Conservation (phyloP, 768 basidiomycete genomes). For the Leccinum boreale region DNA sequence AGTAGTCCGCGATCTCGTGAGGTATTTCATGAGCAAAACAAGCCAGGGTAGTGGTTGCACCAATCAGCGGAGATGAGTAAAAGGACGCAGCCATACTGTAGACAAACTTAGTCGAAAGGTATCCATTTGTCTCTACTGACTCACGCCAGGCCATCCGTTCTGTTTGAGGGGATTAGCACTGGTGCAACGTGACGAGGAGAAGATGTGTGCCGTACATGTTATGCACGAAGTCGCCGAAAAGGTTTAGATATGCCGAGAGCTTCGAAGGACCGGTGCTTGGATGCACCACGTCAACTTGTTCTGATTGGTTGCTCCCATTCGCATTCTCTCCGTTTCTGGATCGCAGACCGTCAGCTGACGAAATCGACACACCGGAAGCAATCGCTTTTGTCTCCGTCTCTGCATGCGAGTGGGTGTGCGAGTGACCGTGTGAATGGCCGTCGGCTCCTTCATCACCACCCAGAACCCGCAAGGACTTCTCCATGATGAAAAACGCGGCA, state of each 20-base stretch:
- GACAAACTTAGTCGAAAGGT: constrained; percentile 1
- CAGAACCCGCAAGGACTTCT: constrained; percentile 84
- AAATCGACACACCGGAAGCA: constrained; percentile 46
- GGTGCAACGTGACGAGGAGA: constrained; percentile 10
- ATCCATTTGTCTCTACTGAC: constrained; percentile 29
- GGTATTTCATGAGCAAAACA: constrained; percentile 96
- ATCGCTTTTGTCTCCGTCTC: constrained; percentile 30
- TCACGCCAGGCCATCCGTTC: constrained; percentile 91
- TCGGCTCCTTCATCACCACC: constrained; percentile 52
- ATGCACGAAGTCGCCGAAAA: constrained; percentile 92
- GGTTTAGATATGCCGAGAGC: constrained; percentile 87
- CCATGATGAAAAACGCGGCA: constrained; percentile 89
- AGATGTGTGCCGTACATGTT: constrained; percentile 62
- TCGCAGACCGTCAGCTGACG: constrained; percentile 47
- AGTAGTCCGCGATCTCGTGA: constrained; percentile 96
- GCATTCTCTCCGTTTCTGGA: constrained; percentile 37
- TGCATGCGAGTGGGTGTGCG: constrained; percentile 53
- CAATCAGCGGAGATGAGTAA: constrained; percentile 91
- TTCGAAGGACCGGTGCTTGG: constrained; percentile 60
- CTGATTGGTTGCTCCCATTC: constrained; percentile 17
- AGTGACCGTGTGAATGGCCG: constrained; percentile 52
- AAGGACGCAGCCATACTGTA: constrained; percentile 92
- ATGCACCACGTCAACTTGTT: constrained; percentile 22
- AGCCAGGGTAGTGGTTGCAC: constrained; percentile 91
- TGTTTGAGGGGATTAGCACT: constrained; percentile 29